phyloP scores from a whole-genome alignment of 371 early-diverging fungal species.

The Apophysomyces sp. region DNA sequence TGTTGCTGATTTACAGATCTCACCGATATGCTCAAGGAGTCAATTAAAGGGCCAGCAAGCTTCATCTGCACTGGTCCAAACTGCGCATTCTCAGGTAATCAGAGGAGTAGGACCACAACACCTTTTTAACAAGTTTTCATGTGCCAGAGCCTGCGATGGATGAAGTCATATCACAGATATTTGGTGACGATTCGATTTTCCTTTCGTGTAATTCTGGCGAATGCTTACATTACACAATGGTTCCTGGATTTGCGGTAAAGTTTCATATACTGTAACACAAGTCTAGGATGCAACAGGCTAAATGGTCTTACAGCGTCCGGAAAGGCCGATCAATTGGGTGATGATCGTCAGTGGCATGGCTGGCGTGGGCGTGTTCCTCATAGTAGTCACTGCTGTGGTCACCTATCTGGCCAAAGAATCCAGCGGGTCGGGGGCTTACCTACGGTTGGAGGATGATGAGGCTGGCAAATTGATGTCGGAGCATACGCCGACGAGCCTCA shows the following conservation, averaged over 20 bases:
- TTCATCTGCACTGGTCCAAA: constrained; percentile 62
- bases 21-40: constrained; percentile 68
- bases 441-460: constrained; percentile 57
- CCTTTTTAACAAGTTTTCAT: too few relatives aligned
- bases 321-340: constrained; percentile 57
- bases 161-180: constrained; percentile 65
- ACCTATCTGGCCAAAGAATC: constrained; percentile 41
- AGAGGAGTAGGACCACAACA: neutral
- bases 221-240: constrained; percentile 85
- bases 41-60: constrained; percentile 74
- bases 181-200: constrained; percentile 77
- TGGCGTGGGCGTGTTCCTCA: constrained; percentile 58
- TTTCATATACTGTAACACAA: neutral
- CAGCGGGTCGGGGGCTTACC: constrained; percentile 23
- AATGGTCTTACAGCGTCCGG: constrained; percentile 32
- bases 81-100: constrained; percentile 66
- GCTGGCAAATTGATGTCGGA: constrained; percentile 73
- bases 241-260: constrained; percentile 70
- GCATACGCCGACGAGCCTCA: constrained; percentile 66
- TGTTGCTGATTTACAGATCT: constrained; percentile 45
- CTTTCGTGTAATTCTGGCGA: constrained; percentile 76
- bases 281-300: neutral
- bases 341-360: constrained; percentile 61
- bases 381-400: constrained; percentile 42
- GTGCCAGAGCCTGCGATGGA: constrained; percentile 67